Evolutionary conservation across 306 rosid genomes (phyloP).

Genomic region (Albizia julibrissin): DNA sequence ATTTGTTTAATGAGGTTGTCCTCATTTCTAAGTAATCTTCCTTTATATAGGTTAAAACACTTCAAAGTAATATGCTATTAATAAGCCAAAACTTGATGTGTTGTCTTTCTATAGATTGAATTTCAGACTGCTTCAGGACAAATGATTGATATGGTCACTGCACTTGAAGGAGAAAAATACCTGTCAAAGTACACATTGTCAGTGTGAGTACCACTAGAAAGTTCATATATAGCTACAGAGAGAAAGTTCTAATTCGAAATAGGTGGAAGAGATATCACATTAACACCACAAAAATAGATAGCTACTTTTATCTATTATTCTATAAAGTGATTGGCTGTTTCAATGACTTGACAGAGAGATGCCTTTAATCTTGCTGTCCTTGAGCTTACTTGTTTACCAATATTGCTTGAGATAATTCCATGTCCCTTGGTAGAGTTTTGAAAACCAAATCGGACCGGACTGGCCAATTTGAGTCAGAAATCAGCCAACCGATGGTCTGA

Average conservation of each 20-base stretch:
- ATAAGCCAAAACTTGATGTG: slow-evolving; percentile 25
- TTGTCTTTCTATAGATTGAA: slow-evolving; percentile 62
- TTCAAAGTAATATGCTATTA: slow-evolving; percentile 12
- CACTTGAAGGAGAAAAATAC: slow-evolving; percentile 89
- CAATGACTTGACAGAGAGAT: slow-evolving; percentile 15
- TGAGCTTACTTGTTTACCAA: background rate
- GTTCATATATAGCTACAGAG: no score
- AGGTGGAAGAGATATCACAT: no score
- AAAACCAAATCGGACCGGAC: no score
- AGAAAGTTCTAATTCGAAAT: no score
- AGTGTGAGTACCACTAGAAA: slow-evolving; percentile 56
- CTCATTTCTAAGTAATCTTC: slow-evolving; percentile 23
- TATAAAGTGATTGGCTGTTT: background rate
- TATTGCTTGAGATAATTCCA: slow-evolving; percentile 2
- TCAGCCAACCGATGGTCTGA: no score
- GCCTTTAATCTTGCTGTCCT: slow-evolving; percentile 18
- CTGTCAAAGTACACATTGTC: slow-evolving; percentile 77
- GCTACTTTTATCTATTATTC: background rate
- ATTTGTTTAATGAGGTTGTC: slow-evolving; percentile 82
- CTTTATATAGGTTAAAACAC: no score
- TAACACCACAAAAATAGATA: background rate
- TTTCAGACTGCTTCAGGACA: slow-evolving; percentile 97
- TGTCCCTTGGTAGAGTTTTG: no score
- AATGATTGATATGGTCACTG: slow-evolving; percentile 92
- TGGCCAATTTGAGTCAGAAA: no score